Base-by-base conservation (phyloP, 495 filamentous ascomycete genomes). In the Annulohypoxylon nitens region DNA sequence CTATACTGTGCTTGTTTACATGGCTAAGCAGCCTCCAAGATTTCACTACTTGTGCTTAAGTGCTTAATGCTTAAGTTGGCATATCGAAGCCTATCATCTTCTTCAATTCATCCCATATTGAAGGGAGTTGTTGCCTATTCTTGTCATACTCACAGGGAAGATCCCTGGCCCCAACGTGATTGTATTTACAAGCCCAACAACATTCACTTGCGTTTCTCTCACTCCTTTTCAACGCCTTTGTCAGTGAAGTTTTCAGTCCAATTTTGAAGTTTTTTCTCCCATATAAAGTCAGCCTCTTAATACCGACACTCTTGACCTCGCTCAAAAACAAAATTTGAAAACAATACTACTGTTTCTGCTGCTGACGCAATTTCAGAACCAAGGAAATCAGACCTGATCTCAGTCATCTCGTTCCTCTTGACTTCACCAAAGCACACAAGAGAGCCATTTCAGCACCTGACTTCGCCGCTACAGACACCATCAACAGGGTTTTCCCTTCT, bases 401-500 rank as follows among this genome's bases (percentile, higher is more conserved):
- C 0, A 11, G 8, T 53, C 69, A 54, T 54, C 62, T 68, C 10
- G 51, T 26, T 33, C 63, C 67, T 58, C 18, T 54, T 53, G 69
- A 72, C 14, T 62, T 63, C 39, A 0, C 64, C 14, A 76, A 61
- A 64, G 55, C 59, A 43, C 82, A 84, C 41, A 84, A 83, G 58
- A 71, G 82, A n/a, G 78, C 80, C 12, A 70, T 77, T 10, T 84
- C 82, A 14, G 82, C 81, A 9, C 82, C 82, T 0, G 71, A 80
- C 63, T 75, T 83, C 41, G 39, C 71, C 30, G 59, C 70, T 1
- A n/a, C 76, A 6, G 50, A 74, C 26, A 36, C 48, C 16, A 63
- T 64, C 4, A 18, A 55, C 45, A 50, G 33, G 18, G 0, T 3
- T 37, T 69, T 67, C 18, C 62, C 43, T 50, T 55, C 59, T 9